Conservation (phyloP, 192 early-diverging fungal species). For the Podila verticillata region DNA sequence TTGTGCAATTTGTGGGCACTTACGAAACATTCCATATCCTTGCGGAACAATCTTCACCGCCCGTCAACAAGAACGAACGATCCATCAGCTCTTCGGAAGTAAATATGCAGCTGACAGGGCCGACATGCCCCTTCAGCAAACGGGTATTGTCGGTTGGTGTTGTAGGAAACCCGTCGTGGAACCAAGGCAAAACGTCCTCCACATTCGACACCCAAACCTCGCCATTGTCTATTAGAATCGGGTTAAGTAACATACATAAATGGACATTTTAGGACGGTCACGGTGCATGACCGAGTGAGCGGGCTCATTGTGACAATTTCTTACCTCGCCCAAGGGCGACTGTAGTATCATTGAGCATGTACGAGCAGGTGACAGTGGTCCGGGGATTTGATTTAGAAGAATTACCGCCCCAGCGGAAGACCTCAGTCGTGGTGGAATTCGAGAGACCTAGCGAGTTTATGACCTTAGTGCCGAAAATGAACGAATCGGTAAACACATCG, state of each 20-base stretch:
- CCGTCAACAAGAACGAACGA: slow-evolving; percentile 68
- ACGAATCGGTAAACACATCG: no score
- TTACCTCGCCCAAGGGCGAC: slow-evolving; percentile 77
- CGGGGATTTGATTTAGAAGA: not conserved
- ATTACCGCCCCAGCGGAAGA: not conserved
- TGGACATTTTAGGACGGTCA: not conserved
- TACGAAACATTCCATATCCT: slow-evolving; percentile 83
- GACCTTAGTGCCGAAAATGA: no score
- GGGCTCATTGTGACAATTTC: not conserved
- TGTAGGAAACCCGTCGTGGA: slow-evolving; percentile 5
- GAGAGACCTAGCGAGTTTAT: not conserved
- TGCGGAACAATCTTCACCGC: slow-evolving; percentile 71
- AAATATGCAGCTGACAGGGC: slow-evolving; percentile 69
- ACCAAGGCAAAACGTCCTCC: slow-evolving; percentile 15
- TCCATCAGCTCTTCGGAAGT: slow-evolving; percentile 56
- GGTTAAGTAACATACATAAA: not conserved
- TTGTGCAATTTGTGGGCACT: not conserved
- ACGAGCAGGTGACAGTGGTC: slow-evolving; percentile 53
- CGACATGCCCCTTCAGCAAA: slow-evolving; percentile 60
- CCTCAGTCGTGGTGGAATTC: not conserved
- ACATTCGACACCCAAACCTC: slow-evolving; percentile 60
- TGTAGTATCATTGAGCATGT: slow-evolving; percentile 61
- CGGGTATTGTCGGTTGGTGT: slow-evolving; percentile 12
- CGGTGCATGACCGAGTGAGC: not conserved
- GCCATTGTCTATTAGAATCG: slow-evolving; percentile 61